A percentile compares a stretch with the other conserved stretches of the same genome.
phyloP scores from a whole-genome alignment of 2,329 filamentous ascomycete species.

The Dactylonectria estremocensis region DNA sequence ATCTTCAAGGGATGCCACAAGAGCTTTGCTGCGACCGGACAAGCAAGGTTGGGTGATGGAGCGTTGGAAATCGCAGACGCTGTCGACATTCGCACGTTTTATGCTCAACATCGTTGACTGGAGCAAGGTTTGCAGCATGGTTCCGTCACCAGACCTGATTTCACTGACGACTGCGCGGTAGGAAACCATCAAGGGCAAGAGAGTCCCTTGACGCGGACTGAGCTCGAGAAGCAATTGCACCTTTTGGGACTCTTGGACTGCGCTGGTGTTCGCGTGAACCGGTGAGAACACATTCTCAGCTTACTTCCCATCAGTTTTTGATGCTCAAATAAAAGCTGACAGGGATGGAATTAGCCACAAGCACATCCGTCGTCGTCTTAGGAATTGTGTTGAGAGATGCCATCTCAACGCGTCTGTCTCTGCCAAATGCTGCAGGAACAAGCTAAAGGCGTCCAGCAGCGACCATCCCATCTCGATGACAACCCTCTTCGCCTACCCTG shows the following conservation, averaged over 20 bases:
- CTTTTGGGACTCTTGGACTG: conserved; percentile 26
- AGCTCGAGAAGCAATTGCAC: too few relatives aligned
- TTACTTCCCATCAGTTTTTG: not conserved
- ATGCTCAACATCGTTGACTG: conserved; percentile 24
- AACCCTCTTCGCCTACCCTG: too few relatives aligned
- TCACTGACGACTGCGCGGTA: not conserved
- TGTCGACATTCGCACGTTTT: not conserved
- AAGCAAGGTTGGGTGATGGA: conserved; percentile 9
- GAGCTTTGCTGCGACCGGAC: not conserved
- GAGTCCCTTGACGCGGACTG: too few relatives aligned
- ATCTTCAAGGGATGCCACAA: conserved; percentile 21
- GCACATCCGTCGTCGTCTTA: not conserved
- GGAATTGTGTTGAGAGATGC: conserved; percentile 16
- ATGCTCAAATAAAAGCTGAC: not conserved
- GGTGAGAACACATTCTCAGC: conserved; percentile 8
- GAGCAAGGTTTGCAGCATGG: conserved; percentile 14
- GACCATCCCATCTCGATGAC: too few relatives aligned
- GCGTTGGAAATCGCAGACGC: conserved; percentile 26
- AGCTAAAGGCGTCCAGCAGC: too few relatives aligned
- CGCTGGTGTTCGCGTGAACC: conserved; percentile 19
- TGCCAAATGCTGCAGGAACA: too few relatives aligned
- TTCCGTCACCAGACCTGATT: not conserved
- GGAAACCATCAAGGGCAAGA: conserved; percentile 28
- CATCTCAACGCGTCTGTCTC: conserved; percentile 8
- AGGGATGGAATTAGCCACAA: conserved; percentile 20